Conservation (phyloP, 2,329 filamentous ascomycete species). For the Ophiognomonia clavigignenti-juglandacearum region DNA sequence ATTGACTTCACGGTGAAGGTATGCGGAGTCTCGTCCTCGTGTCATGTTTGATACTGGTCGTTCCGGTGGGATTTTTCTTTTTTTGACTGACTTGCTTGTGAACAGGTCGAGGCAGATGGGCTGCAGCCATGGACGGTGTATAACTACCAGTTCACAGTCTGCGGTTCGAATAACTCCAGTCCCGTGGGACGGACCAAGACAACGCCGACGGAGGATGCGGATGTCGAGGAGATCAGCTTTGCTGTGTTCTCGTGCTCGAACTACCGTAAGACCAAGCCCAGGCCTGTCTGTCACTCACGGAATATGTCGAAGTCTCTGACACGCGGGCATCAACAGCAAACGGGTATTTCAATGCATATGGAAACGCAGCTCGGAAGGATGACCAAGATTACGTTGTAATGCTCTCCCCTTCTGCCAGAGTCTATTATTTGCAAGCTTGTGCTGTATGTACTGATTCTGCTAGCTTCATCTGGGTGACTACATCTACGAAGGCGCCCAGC, state of each 20-base stretch:
- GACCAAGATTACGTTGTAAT: constrained; percentile 53
- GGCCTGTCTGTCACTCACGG: too few species aligned
- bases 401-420: too few species aligned
- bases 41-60: too few species aligned
- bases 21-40: too few species aligned
- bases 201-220: constrained; percentile 50
- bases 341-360: constrained; percentile 57
- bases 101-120: constrained; percentile 58
- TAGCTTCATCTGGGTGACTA: constrained; percentile 53
- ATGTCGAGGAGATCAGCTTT: constrained; percentile 53
- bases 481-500: constrained; percentile 57
- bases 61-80: too few species aligned
- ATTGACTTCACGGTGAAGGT: constrained; percentile 73
- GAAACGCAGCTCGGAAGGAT: constrained; percentile 54
- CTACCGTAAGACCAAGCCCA: constrained; percentile 49
- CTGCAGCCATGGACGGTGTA: constrained; percentile 61
- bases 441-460: too few species aligned
- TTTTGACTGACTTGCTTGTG: too few species aligned
- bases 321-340: constrained; percentile 29
- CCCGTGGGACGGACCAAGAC: constrained; percentile 67
- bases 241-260: constrained; percentile 70
- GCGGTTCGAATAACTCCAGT: constrained; percentile 55
- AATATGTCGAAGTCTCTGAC: too few species aligned
- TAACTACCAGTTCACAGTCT: constrained; percentile 67
- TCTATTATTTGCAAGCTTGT: too few species aligned